A percentile compares a stretch with the other conserved stretches of the same genome.
Evolutionary conservation across 257 asterid species (phyloP).

Genomic region (Salvia splendens): DNA sequence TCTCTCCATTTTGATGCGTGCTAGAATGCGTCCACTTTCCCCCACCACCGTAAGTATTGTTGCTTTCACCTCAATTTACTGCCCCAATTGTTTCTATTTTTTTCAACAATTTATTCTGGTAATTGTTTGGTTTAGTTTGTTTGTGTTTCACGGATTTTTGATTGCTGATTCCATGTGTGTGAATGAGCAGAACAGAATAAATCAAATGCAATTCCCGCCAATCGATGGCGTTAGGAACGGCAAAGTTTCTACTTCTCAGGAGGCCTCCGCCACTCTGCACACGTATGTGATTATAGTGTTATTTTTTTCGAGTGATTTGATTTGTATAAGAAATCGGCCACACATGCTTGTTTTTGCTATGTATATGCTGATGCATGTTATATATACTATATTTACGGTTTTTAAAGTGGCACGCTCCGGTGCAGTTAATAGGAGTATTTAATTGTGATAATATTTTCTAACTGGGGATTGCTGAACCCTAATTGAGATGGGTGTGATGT

Average conservation of each 20-base stretch:
- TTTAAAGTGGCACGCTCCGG: too few species aligned
- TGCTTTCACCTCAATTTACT: slow-evolving; percentile 24
- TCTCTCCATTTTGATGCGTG: slow-evolving; percentile 73
- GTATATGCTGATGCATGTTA: neutral
- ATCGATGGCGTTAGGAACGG: slow-evolving; percentile 29
- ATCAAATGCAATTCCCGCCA: slow-evolving; percentile 53
- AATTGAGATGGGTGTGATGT: too few species aligned
- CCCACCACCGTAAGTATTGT: slow-evolving; percentile 53
- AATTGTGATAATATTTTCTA: too few species aligned
- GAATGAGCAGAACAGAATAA: slow-evolving; percentile 46
- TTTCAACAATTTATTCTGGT: neutral
- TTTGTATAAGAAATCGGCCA: neutral
- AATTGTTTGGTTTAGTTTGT: neutral
- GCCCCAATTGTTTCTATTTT: neutral
- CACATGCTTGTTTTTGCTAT: slow-evolving; percentile 1
- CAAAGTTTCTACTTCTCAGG: slow-evolving; percentile 39
- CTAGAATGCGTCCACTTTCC: slow-evolving; percentile 68
- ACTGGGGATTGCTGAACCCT: too few species aligned
- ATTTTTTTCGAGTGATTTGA: neutral
- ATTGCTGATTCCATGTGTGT: slow-evolving; percentile 20
- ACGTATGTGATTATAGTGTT: slow-evolving; percentile 33
- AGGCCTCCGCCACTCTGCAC: slow-evolving; percentile 39
- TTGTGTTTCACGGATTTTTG: neutral
- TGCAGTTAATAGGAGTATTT: too few species aligned
- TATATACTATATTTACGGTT: neutral